phyloP scores from a whole-genome alignment of 2,329 filamentous ascomycete genomes.

The Aspergillus costaricaensis region DNA sequence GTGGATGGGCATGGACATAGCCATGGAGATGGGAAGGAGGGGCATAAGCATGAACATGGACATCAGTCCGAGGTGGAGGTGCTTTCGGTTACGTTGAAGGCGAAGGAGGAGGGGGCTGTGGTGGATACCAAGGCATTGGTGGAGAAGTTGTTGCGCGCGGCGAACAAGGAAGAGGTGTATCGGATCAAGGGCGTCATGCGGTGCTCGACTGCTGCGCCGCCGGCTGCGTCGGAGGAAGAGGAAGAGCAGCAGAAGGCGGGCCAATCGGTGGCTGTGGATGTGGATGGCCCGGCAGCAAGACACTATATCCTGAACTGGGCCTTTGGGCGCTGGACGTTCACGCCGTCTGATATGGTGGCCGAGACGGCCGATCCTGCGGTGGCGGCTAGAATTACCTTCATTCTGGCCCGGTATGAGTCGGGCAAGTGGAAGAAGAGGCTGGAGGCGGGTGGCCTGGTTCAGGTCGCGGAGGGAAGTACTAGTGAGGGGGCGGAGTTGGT shows the following conservation, averaged over 20 bases:
- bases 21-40: constrained; percentile 30
- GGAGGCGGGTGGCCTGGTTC: constrained; percentile 42
- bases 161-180: constrained; percentile 92
- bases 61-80: constrained; percentile 91
- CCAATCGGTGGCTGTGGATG: constrained; percentile 26
- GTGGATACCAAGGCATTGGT: constrained; percentile 65
- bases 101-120: constrained; percentile 44
- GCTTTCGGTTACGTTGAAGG: constrained; percentile 71
- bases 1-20: constrained; percentile 41
- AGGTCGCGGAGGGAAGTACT: constrained; percentile 19
- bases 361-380: constrained; percentile 34
- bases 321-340: constrained; percentile 93
- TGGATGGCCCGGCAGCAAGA: constrained; percentile 31
- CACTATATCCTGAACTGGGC: constrained; percentile 97
- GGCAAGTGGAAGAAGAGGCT: constrained; percentile 53
- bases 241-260: constrained; percentile 23
- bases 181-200: constrained; percentile 78
- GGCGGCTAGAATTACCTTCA: constrained; percentile 47
- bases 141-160: constrained; percentile 65
- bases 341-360: constrained; percentile 52
- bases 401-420: constrained; percentile 51
- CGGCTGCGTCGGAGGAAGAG: constrained; percentile 50
- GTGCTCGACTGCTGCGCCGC: constrained; percentile 41
- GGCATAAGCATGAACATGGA: constrained; percentile 38
- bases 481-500: constrained; percentile 27